Conservation (phyloP, 1,284 basidiomycete species). For the Trichosporon sp. region DNA sequence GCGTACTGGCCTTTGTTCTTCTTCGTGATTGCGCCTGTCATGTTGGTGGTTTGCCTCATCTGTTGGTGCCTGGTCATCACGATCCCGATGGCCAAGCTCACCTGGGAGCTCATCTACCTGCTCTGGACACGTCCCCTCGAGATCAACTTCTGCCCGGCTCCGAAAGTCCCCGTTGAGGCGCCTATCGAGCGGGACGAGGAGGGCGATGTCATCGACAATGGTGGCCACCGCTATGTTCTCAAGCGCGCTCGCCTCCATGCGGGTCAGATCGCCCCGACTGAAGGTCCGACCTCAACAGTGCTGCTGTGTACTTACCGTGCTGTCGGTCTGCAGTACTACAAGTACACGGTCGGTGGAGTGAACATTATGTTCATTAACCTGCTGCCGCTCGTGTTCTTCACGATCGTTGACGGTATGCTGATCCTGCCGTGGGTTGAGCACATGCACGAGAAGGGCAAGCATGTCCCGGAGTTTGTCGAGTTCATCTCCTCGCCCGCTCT, state of each 20-base stretch:
- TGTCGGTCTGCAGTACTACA: constrained; percentile 90
- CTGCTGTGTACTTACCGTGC: constrained; percentile 94
- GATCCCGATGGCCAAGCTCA: constrained; percentile 97
- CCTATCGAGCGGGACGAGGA: constrained; percentile 21
- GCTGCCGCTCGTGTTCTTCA: constrained; percentile 89
- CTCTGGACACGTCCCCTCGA: constrained; percentile 78
- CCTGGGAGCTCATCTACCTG: constrained; percentile 87
- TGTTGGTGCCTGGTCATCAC: constrained; percentile 94
- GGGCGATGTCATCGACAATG: constrained; percentile 17
- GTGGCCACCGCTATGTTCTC: constrained; percentile 43
- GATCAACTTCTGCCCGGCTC: constrained; percentile 78
- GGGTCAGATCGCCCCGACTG: constrained; percentile 73
- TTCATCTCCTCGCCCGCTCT: constrained; percentile 73
- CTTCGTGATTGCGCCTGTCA: constrained; percentile 79
- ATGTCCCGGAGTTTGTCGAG: constrained; percentile 61
- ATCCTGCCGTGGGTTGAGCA: constrained; percentile 73
- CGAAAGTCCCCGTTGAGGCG: constrained; percentile 43
- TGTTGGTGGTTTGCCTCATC: constrained; percentile 79
- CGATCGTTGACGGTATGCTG: constrained; percentile 88
- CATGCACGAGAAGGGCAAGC: constrained; percentile 59
- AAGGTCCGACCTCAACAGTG: constrained; percentile 76
- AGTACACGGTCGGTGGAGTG: constrained; percentile 97
- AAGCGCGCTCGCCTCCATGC: constrained; percentile 64
- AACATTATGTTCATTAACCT: constrained; percentile 99
- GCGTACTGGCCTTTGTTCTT: constrained; percentile 78